phyloP scores from a whole-genome alignment of 202 grass and related monocot genomes.

The Digitaria exilis region DNA sequence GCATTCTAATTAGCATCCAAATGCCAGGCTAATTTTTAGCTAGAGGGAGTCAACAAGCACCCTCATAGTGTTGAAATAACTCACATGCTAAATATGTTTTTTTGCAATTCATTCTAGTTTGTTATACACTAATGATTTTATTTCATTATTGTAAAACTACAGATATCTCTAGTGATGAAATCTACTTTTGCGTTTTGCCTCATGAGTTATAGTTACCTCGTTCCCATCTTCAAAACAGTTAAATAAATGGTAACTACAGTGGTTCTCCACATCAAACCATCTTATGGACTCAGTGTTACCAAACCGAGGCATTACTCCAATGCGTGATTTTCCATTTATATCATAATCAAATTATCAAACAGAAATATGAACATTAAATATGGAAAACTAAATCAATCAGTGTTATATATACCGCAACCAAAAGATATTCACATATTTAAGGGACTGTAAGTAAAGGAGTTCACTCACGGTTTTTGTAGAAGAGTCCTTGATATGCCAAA shows the following conservation, averaged over 20 bases:
- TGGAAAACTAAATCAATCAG: no score
- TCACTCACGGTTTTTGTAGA: slow-evolving; percentile 23
- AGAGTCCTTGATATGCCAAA: slow-evolving; percentile 31
- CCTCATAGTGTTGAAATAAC: no score
- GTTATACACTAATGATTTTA: no score
- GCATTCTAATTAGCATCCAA: no score
- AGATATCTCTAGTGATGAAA: no score
- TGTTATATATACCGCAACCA: not conserved
- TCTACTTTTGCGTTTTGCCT: no score
- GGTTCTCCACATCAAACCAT: slow-evolving; percentile 49
- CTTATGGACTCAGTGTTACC: slow-evolving; percentile 32
- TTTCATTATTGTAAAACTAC: no score
- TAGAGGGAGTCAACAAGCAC: no score
- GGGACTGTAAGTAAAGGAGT: not conserved
- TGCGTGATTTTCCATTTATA: slow-evolving; percentile 20
- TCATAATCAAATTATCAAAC: slow-evolving; percentile 38
- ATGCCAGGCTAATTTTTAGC: no score
- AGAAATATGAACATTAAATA: not conserved
- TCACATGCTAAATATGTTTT: no score
- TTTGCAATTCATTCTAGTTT: no score
- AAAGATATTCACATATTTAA: not conserved
- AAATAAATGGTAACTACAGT: slow-evolving; percentile 48
- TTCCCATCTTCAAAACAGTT: slow-evolving; percentile 52
- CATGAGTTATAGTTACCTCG: slow-evolving; percentile 42
- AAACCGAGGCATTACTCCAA: slow-evolving; percentile 54